Evolutionary conservation across 1,284 basidiomycete genomes (phyloP), one percentile per base, ranked within the genome.

Genomic region (Cutaneotrichosporon sp.): DNA sequence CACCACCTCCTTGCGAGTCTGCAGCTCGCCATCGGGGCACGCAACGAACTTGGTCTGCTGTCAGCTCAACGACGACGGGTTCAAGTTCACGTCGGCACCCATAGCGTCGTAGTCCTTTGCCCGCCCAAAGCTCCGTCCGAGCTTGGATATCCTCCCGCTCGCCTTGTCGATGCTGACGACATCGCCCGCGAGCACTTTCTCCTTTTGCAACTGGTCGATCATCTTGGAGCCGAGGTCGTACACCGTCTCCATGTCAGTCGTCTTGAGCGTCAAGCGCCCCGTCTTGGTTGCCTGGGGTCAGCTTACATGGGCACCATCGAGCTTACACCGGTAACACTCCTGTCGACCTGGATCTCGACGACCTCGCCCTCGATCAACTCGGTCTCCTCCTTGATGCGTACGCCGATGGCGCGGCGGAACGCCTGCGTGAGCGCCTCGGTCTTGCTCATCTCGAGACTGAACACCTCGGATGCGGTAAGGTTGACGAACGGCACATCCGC

Each of bases 201-300:
- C 95, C 81, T 96, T 97, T 58, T 92, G 90, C 49, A 99, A 81
- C 9, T 94, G 89, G 74, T 99, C 96, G 66, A 99, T 98, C 97
- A 99, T 99, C 85, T 99, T 99, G 64, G 90, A 94, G 10, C 97
- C 97, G 21, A 99, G 86, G 81, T 99, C 97, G 79, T 99, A 99
- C 50, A 99, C 92, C 16, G 96, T 99, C 83, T 99, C 96, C 96
- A 99, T 99, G 80, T 99, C 96, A 5, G 95, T 98, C 11, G 94
- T 97, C 82, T 99, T 99, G 76, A 99, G 90, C 0, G 96, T 98
- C 65, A 99, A 82, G 78, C 97, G 96, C 8, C 97, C 96, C 0
- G 96, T 98, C 83, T 98, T 99, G 16, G 95, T 97, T 0, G 95
- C 93, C 92, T 72, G 26, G 49, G 36, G 58, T 51, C 22, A 56